Evolutionary conservation across 176 grass and related monocot genomes (phyloP).

Genomic region (Coix lacrymajobi): DNA sequence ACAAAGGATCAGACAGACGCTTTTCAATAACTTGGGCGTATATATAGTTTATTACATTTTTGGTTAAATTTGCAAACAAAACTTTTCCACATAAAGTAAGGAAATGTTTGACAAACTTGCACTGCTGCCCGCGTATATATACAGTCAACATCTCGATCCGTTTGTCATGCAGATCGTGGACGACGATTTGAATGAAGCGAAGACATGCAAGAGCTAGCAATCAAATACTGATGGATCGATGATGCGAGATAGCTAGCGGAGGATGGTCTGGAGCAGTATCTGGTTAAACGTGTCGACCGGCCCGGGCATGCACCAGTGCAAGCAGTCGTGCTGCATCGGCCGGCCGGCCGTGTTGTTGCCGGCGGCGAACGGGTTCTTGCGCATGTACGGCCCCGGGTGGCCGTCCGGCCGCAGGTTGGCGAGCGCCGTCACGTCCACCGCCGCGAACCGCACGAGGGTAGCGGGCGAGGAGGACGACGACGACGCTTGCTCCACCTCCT

Average conservation of each 20-base stretch:
- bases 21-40: too few species aligned
- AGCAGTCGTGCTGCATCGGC: slow-evolving; percentile 78
- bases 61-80: neutral
- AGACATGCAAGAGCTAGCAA: neutral
- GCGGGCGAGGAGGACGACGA: neutral
- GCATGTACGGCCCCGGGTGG: slow-evolving; percentile 82
- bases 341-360: neutral
- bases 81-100: neutral
- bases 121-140: neutral
- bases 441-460: slow-evolving; percentile 24
- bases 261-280: slow-evolving; percentile 49
- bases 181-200: neutral
- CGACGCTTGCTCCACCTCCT: slow-evolving; percentile 27
- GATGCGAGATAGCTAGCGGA: neutral
- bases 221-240: neutral
- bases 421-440: slow-evolving; percentile 62
- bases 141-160: neutral
- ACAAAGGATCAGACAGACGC: too few species aligned
- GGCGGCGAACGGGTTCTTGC: slow-evolving; percentile 43
- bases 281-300: slow-evolving; percentile 74
- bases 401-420: slow-evolving; percentile 63
- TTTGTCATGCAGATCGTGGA: neutral
- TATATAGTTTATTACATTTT: too few species aligned
- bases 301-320: slow-evolving; percentile 85
- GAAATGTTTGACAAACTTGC: neutral